phyloP scores from a whole-genome alignment of 441 rosid species.

The Gossypium aridum region DNA sequence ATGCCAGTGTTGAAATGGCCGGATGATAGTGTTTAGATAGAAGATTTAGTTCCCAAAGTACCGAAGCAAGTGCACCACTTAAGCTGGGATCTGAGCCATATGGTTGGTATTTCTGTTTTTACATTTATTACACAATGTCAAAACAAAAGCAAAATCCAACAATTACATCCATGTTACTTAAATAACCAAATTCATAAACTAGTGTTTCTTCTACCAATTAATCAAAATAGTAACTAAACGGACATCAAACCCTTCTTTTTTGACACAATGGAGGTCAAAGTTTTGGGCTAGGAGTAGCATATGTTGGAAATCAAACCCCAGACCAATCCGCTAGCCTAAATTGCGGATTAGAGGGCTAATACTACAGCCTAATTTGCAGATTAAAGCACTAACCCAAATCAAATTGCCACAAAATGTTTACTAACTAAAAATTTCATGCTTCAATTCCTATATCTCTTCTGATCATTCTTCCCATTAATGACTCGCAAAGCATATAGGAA shows the following conservation, averaged over 20 bases:
- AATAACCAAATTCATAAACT: background rate
- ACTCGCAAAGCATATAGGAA: background rate
- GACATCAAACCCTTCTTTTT: too few relatives aligned
- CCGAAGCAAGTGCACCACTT: constrained; percentile 90
- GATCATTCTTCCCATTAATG: background rate
- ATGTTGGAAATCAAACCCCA: background rate
- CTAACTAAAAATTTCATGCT: background rate
- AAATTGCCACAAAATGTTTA: background rate
- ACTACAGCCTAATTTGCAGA: background rate
- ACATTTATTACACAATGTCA: background rate
- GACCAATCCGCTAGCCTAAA: background rate
- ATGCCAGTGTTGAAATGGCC: constrained; percentile 49
- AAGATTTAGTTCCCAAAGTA: constrained; percentile 91
- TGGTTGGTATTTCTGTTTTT: constrained; percentile 67
- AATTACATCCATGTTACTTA: background rate
- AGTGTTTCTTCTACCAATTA: background rate
- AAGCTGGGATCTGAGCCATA: constrained; percentile 72
- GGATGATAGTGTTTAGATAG: constrained; percentile 79
- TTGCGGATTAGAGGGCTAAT: background rate
- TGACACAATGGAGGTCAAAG: background rate
- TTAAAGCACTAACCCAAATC: background rate
- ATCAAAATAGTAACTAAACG: background rate
- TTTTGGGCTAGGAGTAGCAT: background rate
- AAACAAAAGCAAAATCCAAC: background rate
- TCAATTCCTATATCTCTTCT: background rate